Percentiles rank a stretch among this genome's conserved stretches.
These are phyloP conservation scores for Sphaerulina vaccinii DNA, from an alignment of 2,329 filamentous ascomycete genomes.

Conservation along the genomic window DNA sequence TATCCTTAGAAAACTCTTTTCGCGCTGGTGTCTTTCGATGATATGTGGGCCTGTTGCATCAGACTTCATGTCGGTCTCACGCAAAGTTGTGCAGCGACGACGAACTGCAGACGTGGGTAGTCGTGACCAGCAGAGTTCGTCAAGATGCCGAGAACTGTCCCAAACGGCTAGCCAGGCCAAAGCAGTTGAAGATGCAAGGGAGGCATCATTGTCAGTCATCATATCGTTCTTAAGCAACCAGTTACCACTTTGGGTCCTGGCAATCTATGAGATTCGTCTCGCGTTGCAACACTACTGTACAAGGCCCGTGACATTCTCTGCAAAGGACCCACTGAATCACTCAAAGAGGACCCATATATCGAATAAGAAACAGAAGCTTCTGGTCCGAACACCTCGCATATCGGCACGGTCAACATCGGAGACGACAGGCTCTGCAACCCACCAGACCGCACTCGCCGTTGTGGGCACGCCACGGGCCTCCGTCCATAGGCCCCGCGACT, in stretches of 20 bases:
- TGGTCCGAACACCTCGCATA: slow-evolving; percentile 17
- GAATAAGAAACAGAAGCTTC: slow-evolving; percentile 15
- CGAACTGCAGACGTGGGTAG: background rate
- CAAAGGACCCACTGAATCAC: slow-evolving; percentile 14
- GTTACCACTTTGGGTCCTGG: background rate
- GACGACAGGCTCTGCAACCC: slow-evolving; percentile 20
- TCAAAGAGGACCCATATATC: slow-evolving; percentile 16
- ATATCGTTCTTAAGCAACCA: background rate
- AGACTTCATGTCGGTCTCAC: slow-evolving; percentile 5
- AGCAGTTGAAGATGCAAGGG: background rate
- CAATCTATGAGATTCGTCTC: no score
- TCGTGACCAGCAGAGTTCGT: background rate
- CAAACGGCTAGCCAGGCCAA: background rate
- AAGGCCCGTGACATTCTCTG: slow-evolving; percentile 8
- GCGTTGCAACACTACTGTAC: background rate
- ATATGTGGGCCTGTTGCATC: slow-evolving; percentile 7
- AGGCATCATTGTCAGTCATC: slow-evolving; percentile 3
- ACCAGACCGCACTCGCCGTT: slow-evolving; percentile 17
- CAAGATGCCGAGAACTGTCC: slow-evolving; percentile 2
- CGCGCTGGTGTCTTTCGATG: slow-evolving; percentile 1
- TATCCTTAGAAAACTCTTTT: slow-evolving; percentile 8
- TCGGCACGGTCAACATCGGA: slow-evolving; percentile 18
- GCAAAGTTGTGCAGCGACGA: slow-evolving; percentile 1
- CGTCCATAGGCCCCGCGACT: slow-evolving; percentile 23
- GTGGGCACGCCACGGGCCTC: slow-evolving; percentile 25